A percentile compares a stretch with the other conserved stretches of the same genome.
Evolutionary conservation across 148 eudicot genomes (phyloP).

Genomic region (Nyssa sinensis): DNA sequence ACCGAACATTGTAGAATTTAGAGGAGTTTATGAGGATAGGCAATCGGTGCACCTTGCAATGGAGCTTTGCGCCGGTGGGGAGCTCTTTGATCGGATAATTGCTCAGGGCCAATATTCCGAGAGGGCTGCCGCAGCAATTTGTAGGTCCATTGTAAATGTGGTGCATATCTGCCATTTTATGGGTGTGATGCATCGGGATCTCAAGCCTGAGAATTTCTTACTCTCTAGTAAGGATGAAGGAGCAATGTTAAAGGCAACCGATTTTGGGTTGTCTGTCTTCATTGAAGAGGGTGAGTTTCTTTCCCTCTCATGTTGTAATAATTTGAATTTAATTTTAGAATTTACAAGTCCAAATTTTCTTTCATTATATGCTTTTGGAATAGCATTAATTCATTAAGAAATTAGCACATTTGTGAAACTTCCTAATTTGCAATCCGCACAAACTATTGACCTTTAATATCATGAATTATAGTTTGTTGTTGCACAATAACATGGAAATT

Average conservation of each 20-base stretch:
- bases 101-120: constrained; percentile 83
- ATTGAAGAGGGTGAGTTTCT: constrained; percentile 72
- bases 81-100: constrained; percentile 84
- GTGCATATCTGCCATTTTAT: constrained; percentile 85
- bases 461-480: too few species aligned
- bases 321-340: neutral
- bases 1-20: constrained; percentile 82
- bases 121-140: constrained; percentile 60
- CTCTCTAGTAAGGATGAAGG: constrained; percentile 58
- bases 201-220: constrained; percentile 94
- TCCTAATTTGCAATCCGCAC: too few species aligned
- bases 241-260: constrained; percentile 77
- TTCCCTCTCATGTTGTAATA: neutral
- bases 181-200: constrained; percentile 97
- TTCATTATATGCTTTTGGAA: too few species aligned
- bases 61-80: constrained; percentile 94
- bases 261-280: constrained; percentile 88
- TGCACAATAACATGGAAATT: neutral
- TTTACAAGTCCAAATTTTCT: neutral
- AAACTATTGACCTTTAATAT: too few species aligned
- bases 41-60: constrained; percentile 83
- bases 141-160: constrained; percentile 76
- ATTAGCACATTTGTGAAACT: neutral
- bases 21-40: constrained; percentile 83
- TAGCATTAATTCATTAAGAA: neutral